A percentile compares a stretch with the other conserved stretches of the same genome.
phyloP scores from a whole-genome alignment of 2,329 filamentous ascomycete species.

The Ophiostoma perfectum region DNA sequence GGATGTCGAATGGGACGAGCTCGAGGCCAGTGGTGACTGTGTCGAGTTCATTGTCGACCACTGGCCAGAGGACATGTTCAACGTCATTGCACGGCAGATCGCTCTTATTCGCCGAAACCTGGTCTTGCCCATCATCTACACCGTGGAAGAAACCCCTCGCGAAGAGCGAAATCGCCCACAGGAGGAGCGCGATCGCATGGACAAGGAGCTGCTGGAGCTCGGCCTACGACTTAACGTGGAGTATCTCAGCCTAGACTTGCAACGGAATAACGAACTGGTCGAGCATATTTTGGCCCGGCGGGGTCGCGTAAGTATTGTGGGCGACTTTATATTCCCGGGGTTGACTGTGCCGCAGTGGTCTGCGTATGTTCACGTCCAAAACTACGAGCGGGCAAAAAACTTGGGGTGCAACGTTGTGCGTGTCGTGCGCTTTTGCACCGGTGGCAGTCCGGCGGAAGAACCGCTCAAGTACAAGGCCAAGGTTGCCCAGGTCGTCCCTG shows the following conservation, averaged over 20 bases:
- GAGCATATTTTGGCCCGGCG: constrained; percentile 46
- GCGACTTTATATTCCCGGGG: constrained; percentile 47
- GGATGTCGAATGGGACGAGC: constrained; percentile 45
- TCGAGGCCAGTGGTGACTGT: constrained; percentile 55
- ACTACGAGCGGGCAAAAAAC: constrained; percentile 49
- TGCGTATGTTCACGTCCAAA: constrained; percentile 45
- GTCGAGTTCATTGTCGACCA: constrained; percentile 56
- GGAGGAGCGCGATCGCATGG: constrained; percentile 40
- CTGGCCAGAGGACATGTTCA: constrained; percentile 47
- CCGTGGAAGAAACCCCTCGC: constrained; percentile 48
- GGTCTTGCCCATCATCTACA: constrained; percentile 52
- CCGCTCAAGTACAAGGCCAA: constrained; percentile 48
- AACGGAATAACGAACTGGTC: constrained; percentile 47
- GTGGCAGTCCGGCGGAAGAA: constrained; percentile 48
- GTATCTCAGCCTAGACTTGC: constrained; percentile 59
- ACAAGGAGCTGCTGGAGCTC: constrained; percentile 55
- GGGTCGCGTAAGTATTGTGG: constrained; percentile 57
- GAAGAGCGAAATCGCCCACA: constrained; percentile 37
- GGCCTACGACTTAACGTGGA: constrained; percentile 62
- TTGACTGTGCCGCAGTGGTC: constrained; percentile 50
- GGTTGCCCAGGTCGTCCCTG: constrained; percentile 40
- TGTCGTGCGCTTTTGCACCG: constrained; percentile 53
- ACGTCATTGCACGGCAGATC: constrained; percentile 50
- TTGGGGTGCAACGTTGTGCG: constrained; percentile 59
- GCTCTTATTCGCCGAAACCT: constrained; percentile 53